phyloP scores from a whole-genome alignment of 331 rosid species.

The Quercus lobata region DNA sequence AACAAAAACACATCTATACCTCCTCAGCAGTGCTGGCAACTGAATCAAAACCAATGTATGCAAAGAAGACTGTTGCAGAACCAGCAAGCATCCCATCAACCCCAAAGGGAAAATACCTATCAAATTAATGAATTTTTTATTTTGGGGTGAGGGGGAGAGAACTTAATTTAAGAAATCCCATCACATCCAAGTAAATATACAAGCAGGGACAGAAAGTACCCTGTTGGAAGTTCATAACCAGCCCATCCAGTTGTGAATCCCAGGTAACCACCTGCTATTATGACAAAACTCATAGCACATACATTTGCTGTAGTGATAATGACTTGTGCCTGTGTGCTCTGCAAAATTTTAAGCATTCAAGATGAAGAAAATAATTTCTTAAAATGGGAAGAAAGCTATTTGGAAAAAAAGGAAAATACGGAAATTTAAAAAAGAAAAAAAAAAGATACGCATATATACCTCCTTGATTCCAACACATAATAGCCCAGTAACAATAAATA shows the following conservation, averaged over 20 bases:
- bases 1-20: constrained; percentile 32
- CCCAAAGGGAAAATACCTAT: constrained; percentile 79
- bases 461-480: constrained; percentile 81
- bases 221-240: constrained; percentile 77
- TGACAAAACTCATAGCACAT: constrained; percentile 75
- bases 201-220: constrained; percentile 48
- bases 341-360: constrained; percentile 33
- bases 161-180: constrained; percentile 8
- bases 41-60: constrained; percentile 83
- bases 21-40: constrained; percentile 94
- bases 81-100: constrained; percentile 86
- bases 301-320: constrained; percentile 61
- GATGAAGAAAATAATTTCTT: not conserved
- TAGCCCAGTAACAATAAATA: constrained; percentile 63
- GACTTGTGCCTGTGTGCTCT: constrained; percentile 76
- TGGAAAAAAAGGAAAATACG: not conserved
- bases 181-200: not conserved
- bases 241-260: constrained; percentile 86
- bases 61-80: constrained; percentile 89
- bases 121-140: not conserved
- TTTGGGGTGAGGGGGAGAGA: not conserved
- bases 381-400: not conserved
- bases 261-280: constrained; percentile 63
- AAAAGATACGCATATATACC: constrained; percentile 35
- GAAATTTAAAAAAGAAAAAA: too few species aligned